Base-by-base conservation (phyloP, 2,329 filamentous ascomycete species). In the Septoria linicola region DNA sequence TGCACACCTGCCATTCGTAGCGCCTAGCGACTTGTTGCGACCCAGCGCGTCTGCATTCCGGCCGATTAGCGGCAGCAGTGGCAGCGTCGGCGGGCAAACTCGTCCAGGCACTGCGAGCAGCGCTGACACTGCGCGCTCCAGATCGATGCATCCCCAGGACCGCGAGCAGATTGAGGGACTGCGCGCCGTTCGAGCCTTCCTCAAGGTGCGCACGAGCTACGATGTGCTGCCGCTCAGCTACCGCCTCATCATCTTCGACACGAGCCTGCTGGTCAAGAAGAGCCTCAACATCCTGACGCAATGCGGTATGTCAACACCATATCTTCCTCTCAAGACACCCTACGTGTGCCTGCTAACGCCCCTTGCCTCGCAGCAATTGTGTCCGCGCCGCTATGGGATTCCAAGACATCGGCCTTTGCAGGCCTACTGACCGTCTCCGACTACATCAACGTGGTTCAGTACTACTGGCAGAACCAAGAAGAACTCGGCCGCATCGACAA, bases 401-500 rank as follows among this genome's bases (percentile, higher is more conserved):
- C 92, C 20, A 86, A 88, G 59, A 88, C 85, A 3, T 95, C 91
- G 20, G 89, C 87, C 30, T 99, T 97, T 71, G 93, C 92, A 34
- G 93, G 93, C 32, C 81, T 99, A 41, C 79, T 99, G 59, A 99
- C 93, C 21, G 93, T 90, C 57, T 95, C 90, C 55, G 93, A 99
- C 73, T 99, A 93, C 70, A 95, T 99, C 74, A 99, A 99, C 67
- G 87, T 99, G 51, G 95, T 99, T 34, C 92, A 97, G 70, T 99
- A 99, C 73, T 97, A 99, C 76, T 96, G 90, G 78, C 91, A 97
- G 72, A 95, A 93, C 63, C 93, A 92, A 2, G 89, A 95, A 60
- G 87, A 91, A 52, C 81, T 97, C 55, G 83, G 85, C 59, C 85
- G 92, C 67, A 88, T 99, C 63, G 93, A 97, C 61, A 88, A 96